A percentile compares a stretch with the other conserved stretches of the same genome.
These are phyloP conservation scores for Gossypium bickii DNA, from an alignment of 345 rosid genomes.

Conservation along the genomic window DNA sequence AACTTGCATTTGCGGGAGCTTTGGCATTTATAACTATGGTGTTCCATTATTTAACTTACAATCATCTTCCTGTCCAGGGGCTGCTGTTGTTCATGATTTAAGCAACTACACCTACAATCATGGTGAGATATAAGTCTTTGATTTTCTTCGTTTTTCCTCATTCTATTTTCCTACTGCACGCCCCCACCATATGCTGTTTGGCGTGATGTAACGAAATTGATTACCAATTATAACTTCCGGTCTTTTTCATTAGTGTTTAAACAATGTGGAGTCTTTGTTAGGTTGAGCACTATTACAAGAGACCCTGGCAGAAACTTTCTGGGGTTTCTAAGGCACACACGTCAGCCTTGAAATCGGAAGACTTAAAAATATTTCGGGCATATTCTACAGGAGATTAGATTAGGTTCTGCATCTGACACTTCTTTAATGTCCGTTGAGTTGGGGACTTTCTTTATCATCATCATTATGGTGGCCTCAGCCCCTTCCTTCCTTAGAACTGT, in stretches of 20 bases:
- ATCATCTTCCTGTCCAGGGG: too few species aligned
- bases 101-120: too few species aligned
- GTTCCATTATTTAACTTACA: too few species aligned
- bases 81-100: too few species aligned
- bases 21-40: too few species aligned
- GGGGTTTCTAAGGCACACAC: neutral
- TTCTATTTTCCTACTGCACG: too few species aligned
- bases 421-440: neutral
- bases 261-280: neutral
- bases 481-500: neutral
- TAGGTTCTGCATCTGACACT: neutral
- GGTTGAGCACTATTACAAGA: neutral
- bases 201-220: neutral
- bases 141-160: too few species aligned
- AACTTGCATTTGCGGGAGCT: neutral
- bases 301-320: neutral
- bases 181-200: neutral
- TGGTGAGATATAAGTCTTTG: too few species aligned
- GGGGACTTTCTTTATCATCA: conserved; percentile 4
- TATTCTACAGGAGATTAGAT: conserved; percentile 6
- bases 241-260: neutral
- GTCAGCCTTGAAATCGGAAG: neutral
- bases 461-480: conserved; percentile 16
- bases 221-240: neutral
- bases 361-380: neutral